phyloP scores from a whole-genome alignment of 257 asterid genomes.

The Rehmannia glutinosa region DNA sequence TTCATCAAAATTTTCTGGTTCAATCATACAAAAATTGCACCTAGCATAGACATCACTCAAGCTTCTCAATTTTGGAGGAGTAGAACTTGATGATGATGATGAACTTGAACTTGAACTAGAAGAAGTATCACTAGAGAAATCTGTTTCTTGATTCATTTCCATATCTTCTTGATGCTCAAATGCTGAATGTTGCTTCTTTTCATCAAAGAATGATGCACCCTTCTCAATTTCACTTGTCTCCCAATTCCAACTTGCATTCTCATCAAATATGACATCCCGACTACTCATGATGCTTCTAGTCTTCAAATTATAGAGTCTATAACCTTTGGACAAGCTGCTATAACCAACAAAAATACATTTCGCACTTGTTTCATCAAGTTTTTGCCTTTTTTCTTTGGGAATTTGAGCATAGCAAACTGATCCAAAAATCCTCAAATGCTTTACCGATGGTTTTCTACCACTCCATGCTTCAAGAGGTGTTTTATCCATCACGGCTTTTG shows the following conservation, averaged over 20 bases:
- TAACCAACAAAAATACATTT: background rate
- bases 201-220: background rate
- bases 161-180: background rate
- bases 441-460: background rate
- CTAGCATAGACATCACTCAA: background rate
- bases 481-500: background rate
- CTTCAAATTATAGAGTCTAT: background rate
- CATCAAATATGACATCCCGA: background rate
- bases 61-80: background rate
- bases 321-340: background rate
- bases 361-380: background rate
- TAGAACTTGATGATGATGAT: background rate
- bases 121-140: background rate
- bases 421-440: background rate
- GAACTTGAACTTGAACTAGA: background rate
- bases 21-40: background rate
- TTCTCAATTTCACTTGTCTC: background rate
- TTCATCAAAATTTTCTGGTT: background rate
- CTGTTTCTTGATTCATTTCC: background rate
- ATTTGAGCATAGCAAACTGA: background rate
- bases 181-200: background rate
- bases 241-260: background rate
- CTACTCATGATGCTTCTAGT: background rate
- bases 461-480: background rate
- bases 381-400: background rate